Conservation (phyloP, 1,284 basidiomycete genomes). For the Spongiforma sp. region DNA sequence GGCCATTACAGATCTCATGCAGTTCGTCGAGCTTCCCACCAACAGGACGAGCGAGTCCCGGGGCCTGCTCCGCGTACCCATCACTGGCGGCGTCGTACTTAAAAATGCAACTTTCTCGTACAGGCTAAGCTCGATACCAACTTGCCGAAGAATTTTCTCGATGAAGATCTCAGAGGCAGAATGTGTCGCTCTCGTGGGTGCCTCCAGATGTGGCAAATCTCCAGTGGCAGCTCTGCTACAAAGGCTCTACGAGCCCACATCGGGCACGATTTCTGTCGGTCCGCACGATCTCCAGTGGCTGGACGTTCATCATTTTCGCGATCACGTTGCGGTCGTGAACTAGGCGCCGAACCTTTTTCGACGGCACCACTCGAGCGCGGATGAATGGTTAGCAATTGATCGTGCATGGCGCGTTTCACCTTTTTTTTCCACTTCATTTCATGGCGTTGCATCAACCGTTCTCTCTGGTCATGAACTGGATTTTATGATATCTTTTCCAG, state of each 20-base stretch:
- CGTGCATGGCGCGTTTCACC: too few species aligned
- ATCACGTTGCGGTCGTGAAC: constrained; percentile 85
- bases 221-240: constrained; percentile 86
- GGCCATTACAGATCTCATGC: constrained; percentile 81
- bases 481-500: too few species aligned
- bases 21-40: constrained; percentile 64
- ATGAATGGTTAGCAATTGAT: too few species aligned
- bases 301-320: constrained; percentile 77
- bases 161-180: constrained; percentile 74
- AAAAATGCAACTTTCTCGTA: constrained; percentile 81
- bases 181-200: constrained; percentile 87
- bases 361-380: constrained; percentile 80
- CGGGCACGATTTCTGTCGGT: constrained; percentile 69
- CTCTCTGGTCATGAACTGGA: too few species aligned
- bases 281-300: constrained; percentile 54
- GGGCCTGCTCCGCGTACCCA: constrained; percentile 71
- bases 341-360: constrained; percentile 89
- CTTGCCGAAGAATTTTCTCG: constrained; percentile 70
- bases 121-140: constrained; percentile 77
- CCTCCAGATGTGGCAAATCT: constrained; percentile 90
- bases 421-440: too few species aligned
- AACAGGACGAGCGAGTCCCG: constrained; percentile 67
- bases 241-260: constrained; percentile 80
- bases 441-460: too few species aligned
- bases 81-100: constrained; percentile 73